Evolutionary conservation across 345 rosid species (phyloP).

Genomic region (Populus ilicifolia): DNA sequence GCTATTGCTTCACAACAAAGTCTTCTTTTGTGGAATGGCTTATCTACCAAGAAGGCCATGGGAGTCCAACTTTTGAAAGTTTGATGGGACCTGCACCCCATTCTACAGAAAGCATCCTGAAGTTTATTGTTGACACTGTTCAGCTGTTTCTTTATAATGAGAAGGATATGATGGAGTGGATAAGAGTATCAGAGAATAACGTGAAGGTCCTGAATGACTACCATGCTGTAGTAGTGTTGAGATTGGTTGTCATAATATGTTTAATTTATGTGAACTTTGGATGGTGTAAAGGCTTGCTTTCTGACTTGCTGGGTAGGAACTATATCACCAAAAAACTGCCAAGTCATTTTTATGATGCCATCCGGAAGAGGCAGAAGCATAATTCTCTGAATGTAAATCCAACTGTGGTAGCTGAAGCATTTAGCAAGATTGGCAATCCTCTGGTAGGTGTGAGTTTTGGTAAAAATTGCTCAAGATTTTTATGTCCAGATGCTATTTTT

Average conservation of each 20-base stretch:
- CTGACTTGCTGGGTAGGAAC: slow-evolving; percentile 13
- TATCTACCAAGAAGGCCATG: slow-evolving; percentile 20
- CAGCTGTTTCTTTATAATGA: not conserved
- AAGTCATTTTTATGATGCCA: slow-evolving; percentile 7
- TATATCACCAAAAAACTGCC: slow-evolving; percentile 23
- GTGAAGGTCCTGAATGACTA: not conserved
- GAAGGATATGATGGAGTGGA: slow-evolving; percentile 27
- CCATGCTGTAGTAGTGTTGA: slow-evolving; percentile 17
- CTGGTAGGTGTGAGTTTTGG: slow-evolving; percentile 25
- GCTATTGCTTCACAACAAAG: slow-evolving; percentile 19
- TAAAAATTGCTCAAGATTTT: not conserved
- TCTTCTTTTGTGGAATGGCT: slow-evolving; percentile 45
- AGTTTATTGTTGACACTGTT: slow-evolving; percentile 13
- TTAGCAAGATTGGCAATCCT: slow-evolving; percentile 27
- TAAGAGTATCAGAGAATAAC: not conserved
- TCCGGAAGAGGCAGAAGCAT: slow-evolving; percentile 1
- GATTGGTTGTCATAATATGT: slow-evolving; percentile 33
- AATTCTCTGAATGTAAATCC: not conserved
- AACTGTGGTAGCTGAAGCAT: slow-evolving; percentile 27
- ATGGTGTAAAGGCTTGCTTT: slow-evolving; percentile 2
- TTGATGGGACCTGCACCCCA: not conserved
- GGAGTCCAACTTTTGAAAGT: not conserved
- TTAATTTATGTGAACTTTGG: slow-evolving; percentile 34
- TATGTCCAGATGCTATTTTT: slow-evolving; percentile 18
- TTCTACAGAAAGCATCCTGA: not conserved